These are phyloP conservation scores for Trebouxia gelatinosa DNA, from an alignment of 163 green algal species.

Conservation along the genomic window DNA sequence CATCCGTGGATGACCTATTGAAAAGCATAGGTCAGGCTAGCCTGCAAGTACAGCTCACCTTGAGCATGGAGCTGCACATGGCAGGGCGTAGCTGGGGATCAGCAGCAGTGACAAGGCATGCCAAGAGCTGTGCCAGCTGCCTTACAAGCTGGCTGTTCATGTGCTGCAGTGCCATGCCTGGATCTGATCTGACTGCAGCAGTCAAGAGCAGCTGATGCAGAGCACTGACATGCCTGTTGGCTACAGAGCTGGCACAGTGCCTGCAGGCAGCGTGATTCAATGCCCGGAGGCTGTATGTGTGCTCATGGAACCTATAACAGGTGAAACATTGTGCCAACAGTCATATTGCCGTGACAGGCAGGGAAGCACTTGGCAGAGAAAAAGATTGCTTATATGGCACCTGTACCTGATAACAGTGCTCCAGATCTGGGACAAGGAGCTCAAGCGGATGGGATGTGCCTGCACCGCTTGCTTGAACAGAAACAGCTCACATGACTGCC, in stretches of 20 bases:
- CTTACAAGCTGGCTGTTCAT: not conserved
- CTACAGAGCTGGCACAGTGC: too few relatives aligned
- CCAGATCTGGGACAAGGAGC: conserved; percentile 9
- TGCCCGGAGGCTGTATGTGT: too few relatives aligned
- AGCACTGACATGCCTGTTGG: not conserved
- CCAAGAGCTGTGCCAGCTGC: not conserved
- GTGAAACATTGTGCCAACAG: too few relatives aligned
- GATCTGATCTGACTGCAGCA: not conserved
- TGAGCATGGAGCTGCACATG: not conserved
- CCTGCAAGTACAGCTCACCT: too few relatives aligned
- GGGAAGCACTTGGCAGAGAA: too few relatives aligned
- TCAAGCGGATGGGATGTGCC: not conserved
- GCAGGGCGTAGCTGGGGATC: not conserved
- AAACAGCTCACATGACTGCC: conserved; percentile 6
- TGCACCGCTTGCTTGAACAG: conserved; percentile 3
- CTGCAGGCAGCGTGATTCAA: too few relatives aligned
- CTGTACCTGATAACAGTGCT: conserved; percentile 11
- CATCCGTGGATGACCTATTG: too few relatives aligned
- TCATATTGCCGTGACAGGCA: too few relatives aligned
- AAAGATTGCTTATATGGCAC: not conserved
- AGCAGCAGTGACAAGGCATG: not conserved
- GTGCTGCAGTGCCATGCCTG: too few relatives aligned
- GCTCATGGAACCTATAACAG: too few relatives aligned
- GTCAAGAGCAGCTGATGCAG: not conserved
- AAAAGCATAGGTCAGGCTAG: too few relatives aligned